These are phyloP conservation scores for Globisporangium okanoganense DNA, from an alignment of 352 stramenopile genomes.

Conservation along the genomic window DNA sequence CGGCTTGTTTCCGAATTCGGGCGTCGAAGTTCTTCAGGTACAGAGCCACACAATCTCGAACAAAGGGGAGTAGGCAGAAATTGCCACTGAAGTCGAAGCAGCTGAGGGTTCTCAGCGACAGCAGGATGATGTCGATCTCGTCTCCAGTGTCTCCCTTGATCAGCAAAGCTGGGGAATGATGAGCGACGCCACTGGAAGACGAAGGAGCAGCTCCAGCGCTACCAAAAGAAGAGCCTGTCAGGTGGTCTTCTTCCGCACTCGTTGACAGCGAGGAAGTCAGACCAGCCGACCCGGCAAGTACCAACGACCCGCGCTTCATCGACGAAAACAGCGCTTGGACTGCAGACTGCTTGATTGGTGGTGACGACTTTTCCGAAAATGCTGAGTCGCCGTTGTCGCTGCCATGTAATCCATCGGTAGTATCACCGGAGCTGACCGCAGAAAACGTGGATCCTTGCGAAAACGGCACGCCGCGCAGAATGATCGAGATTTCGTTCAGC, in stretches of 20 bases:
- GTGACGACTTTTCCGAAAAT: conserved; percentile 17
- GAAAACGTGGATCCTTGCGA: conserved; percentile 23
- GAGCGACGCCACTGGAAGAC: conserved; percentile 2
- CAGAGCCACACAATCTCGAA: conserved; percentile 90
- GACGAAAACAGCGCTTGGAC: conserved; percentile 71
- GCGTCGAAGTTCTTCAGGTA: conserved; percentile 91
- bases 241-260: conserved; percentile 29
- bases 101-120: conserved; percentile 92
- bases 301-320: conserved; percentile 57
- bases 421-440: background rate
- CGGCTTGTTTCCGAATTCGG: conserved; percentile 89
- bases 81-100: conserved; percentile 91
- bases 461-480: conserved; percentile 85
- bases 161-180: conserved; percentile 25
- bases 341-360: conserved; percentile 42
- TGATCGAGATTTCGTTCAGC: conserved; percentile 95
- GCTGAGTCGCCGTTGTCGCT: conserved; percentile 3
- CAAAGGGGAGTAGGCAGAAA: conserved; percentile 95
- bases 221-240: conserved; percentile 9
- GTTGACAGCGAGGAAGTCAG: conserved; percentile 18
- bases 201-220: background rate
- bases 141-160: conserved; percentile 79
- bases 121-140: conserved; percentile 76
- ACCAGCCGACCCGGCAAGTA: conserved; percentile 22
- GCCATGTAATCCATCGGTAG: background rate